Evolutionary conservation across 2,329 filamentous ascomycete species (phyloP).

Genomic region (Talaromyces sp.): DNA sequence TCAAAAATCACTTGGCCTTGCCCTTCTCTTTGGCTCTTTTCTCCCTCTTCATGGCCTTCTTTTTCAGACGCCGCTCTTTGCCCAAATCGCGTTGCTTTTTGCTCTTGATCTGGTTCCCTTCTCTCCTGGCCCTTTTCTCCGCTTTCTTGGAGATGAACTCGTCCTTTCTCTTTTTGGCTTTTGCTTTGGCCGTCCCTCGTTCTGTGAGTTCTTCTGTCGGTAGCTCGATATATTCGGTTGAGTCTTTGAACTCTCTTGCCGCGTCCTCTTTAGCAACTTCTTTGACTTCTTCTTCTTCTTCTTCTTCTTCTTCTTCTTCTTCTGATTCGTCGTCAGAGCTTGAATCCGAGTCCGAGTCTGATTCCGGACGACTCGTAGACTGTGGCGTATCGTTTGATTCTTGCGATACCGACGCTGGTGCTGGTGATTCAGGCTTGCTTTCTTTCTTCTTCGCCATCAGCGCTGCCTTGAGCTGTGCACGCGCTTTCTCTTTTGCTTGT

Average conservation of each 20-base stretch:
- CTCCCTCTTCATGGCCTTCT: constrained; percentile 6
- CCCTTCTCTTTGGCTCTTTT: constrained; percentile 7
- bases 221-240: constrained; percentile 8
- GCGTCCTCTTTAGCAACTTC: constrained; percentile 5
- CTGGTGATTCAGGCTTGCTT: background rate
- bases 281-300: background rate
- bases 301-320: background rate
- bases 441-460: constrained; percentile 33
- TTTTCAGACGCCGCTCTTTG: constrained; percentile 2
- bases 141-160: constrained; percentile 3
- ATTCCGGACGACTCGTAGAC: constrained; percentile 9
- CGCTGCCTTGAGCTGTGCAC: constrained; percentile 43
- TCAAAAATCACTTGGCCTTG: background rate
- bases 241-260: constrained; percentile 3
- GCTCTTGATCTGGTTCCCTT: background rate
- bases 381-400: constrained; percentile 11
- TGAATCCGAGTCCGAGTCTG: constrained; percentile 14
- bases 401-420: constrained; percentile 11
- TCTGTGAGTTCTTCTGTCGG: constrained; percentile 1
- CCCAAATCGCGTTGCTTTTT: background rate
- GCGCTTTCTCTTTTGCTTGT: constrained; percentile 46
- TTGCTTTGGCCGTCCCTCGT: constrained; percentile 8
- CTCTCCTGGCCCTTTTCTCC: constrained; percentile 1
- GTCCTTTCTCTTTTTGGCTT: constrained; percentile 9
- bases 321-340: constrained; percentile 11